These are phyloP conservation scores for Metschnikowia noctiluminum DNA, from an alignment of 805 yeast genomes.

Conservation along the genomic window DNA sequence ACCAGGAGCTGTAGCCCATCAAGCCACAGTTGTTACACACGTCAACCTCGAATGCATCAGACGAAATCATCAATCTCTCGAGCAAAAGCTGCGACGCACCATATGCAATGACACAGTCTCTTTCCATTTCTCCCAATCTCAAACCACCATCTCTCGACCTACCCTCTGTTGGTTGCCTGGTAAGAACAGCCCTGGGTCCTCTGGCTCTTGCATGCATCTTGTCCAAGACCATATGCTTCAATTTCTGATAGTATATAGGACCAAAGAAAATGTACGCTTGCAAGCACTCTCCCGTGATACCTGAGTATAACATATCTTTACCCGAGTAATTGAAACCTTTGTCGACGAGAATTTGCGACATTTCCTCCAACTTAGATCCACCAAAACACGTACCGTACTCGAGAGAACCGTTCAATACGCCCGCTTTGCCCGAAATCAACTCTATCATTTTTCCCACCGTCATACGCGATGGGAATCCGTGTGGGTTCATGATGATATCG, in stretches of 20 bases:
- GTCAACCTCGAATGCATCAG: conserved; percentile 98
- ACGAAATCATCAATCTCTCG: conserved; percentile 98
- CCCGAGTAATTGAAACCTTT: conserved; percentile 98
- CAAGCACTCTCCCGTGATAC: conserved; percentile 96
- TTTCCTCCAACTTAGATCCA: conserved; percentile 96
- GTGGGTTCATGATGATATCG: conserved; percentile 96
- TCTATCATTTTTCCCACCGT: conserved; percentile 99
- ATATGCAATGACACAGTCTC: conserved; percentile 99
- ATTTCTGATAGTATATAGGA: conserved; percentile 98
- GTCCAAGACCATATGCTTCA: conserved; percentile 99
- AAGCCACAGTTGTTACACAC: conserved; percentile 98
- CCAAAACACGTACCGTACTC: conserved; percentile 99
- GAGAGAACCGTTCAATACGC: conserved; percentile 90
- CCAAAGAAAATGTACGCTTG: conserved; percentile 99
- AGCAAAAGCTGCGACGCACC: conserved; percentile 98
- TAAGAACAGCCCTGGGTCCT: conserved; percentile 96
- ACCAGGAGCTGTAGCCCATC: conserved; percentile 98
- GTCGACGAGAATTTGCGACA: conserved; percentile 85
- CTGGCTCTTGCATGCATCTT: conserved; percentile 99
- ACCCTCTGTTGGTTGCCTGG: conserved; percentile 99
- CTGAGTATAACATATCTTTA: conserved; percentile 97
- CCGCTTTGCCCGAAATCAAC: conserved; percentile 92
- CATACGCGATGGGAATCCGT: conserved; percentile 99
- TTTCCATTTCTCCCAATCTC: conserved; percentile 99
- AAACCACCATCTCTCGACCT: conserved; percentile 98